Conservation (phyloP, 2,329 filamentous ascomycete genomes). For the Aspergillus fijiensis region DNA sequence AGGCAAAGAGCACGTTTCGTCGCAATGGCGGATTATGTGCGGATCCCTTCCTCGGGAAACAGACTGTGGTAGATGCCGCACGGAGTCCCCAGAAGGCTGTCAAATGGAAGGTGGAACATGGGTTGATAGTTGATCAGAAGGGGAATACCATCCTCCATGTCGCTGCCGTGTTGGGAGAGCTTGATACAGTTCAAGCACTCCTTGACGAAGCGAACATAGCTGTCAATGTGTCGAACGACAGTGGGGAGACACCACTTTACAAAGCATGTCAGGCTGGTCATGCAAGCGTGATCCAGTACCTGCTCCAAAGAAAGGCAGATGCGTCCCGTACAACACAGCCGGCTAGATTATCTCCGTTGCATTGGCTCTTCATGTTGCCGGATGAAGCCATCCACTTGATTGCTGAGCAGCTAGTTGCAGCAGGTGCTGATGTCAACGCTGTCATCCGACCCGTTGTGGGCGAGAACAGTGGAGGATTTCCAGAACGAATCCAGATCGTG, state of each 20-base stretch:
- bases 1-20: constrained; percentile 22
- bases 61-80: constrained; percentile 12
- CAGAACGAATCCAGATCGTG: constrained; percentile 22
- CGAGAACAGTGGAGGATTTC: constrained; percentile 20
- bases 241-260: constrained; percentile 28
- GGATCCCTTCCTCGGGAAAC: constrained; percentile 25
- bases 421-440: constrained; percentile 25
- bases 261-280: constrained; percentile 32
- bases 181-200: constrained; percentile 16
- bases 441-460: constrained; percentile 19
- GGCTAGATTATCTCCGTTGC: constrained; percentile 21
- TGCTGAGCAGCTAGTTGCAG: constrained; percentile 19
- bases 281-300: constrained; percentile 21
- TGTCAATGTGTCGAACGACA: constrained; percentile 26
- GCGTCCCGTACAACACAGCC: constrained; percentile 19
- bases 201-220: constrained; percentile 17
- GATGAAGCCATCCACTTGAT: constrained; percentile 16
- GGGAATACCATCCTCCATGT: constrained; percentile 29
- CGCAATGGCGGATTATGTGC: constrained; percentile 23
- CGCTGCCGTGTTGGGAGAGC: constrained; percentile 22
- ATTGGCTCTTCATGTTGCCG: constrained; percentile 28
- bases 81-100: constrained; percentile 1
- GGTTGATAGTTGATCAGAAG: constrained; percentile 23
- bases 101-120: constrained; percentile 12
- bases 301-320: constrained; percentile 25